Conservation (phyloP, 192 early-diverging fungal genomes). For the Coemansia sp. region DNA sequence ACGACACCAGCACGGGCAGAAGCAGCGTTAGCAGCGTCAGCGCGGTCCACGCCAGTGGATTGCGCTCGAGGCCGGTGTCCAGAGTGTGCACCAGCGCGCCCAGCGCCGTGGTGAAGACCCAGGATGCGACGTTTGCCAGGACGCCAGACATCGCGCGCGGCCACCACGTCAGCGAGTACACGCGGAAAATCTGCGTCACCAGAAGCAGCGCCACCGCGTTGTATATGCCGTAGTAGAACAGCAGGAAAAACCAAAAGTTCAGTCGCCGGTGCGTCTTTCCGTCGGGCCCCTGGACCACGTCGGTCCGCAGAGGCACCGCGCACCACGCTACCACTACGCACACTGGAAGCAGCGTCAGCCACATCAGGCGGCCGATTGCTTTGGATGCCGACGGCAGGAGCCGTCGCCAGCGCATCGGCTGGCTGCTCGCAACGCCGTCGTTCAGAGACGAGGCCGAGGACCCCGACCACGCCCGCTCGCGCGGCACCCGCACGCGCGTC, state of each 20-base stretch:
- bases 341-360: slow-evolving; percentile 56
- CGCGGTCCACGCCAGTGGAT: slow-evolving; percentile 64
- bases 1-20: slow-evolving; percentile 65
- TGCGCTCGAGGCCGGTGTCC: slow-evolving; percentile 52
- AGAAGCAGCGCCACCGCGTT: slow-evolving; percentile 69
- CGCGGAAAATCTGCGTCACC: slow-evolving; percentile 73
- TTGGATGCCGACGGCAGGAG: slow-evolving; percentile 50
- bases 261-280: slow-evolving; percentile 27
- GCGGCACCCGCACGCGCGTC: slow-evolving; percentile 38
- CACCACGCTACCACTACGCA: slow-evolving; percentile 56
- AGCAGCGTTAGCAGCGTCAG: slow-evolving; percentile 71
- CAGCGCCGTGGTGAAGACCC: slow-evolving; percentile 59
- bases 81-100: slow-evolving; percentile 60
- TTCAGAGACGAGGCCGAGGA: slow-evolving; percentile 15
- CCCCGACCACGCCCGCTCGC: slow-evolving; percentile 53
- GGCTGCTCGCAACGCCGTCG: not conserved
- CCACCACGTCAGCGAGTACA: slow-evolving; percentile 80
- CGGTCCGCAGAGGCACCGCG: slow-evolving; percentile 56
- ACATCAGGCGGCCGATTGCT: slow-evolving; percentile 35
- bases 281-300: slow-evolving; percentile 15
- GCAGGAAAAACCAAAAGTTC: slow-evolving; percentile 78
- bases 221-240: slow-evolving; percentile 75
- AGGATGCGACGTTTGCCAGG: slow-evolving; percentile 63
- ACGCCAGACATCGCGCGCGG: slow-evolving; percentile 63
- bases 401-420: slow-evolving; percentile 32